Evolutionary conservation across 2,329 filamentous ascomycete genomes (phyloP), one percentile per base, ranked within the genome.

Genomic region (Phialophora chinensis): DNA sequence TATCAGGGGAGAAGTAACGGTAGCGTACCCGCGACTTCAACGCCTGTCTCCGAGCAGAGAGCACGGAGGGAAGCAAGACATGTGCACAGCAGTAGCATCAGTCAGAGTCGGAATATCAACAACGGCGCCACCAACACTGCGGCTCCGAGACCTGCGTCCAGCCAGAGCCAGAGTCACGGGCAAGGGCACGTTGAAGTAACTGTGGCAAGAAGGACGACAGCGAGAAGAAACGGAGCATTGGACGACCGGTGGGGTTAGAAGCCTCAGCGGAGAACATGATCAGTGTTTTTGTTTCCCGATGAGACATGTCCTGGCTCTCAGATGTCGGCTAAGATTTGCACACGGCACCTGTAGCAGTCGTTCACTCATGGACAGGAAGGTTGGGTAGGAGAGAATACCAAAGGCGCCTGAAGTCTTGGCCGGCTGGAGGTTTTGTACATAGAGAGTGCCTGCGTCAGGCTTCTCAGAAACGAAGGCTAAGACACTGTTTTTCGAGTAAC

Each of bases 161-260:
- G 64, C 27, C 55, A 56, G 50, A 56, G 52, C 47, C 67, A 65
- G 47, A 29, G 50, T 23, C 66, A 66, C 38, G 31, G 33, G 66
- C 63, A 54, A 35, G 33, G 33, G 38, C 65, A 62, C 27, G 65
- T 69, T n/a, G 67, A 71, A 56, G 69, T 71, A 4, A 71, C 67
- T 3, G 60, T 69, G 14, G 63, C 61, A 17, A 65, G 69, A 49
- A 56, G 69, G 47, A 68, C 67, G 8, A 67, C 69, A 12, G 62
- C 69, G 17, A 65, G 69, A 33, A 58, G 65, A 50, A 56, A 61
- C 14, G 62, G 60, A 4, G 52, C 55, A 14, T 52, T 33, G 59
- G 67, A 69, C 50, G 69, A 71, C 31, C 67, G 69, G 12, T 71
- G 67, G 67, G 63, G 66, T 38, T 68, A 65, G 50, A 63, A 29